Evolutionary conservation across 768 basidiomycete genomes (phyloP).

Genomic region (Termitomyces sp.): DNA sequence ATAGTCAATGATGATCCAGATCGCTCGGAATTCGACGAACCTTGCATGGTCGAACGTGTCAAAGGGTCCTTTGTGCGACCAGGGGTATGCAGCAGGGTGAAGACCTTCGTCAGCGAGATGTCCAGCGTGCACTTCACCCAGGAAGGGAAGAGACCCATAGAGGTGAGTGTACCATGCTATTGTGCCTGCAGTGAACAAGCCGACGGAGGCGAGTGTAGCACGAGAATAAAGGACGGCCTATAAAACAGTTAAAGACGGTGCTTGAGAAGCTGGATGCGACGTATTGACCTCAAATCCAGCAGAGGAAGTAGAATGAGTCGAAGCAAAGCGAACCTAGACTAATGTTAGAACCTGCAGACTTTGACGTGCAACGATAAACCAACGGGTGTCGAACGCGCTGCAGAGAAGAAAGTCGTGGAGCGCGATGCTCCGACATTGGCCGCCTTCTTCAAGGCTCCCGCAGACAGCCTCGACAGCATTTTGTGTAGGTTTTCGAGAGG

Average conservation of each 20-base stretch:
- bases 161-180: conserved; percentile 96
- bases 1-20: conserved; percentile 4
- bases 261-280: neutral
- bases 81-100: conserved; percentile 82
- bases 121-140: conserved; percentile 91
- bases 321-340: conserved; percentile 65
- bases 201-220: conserved; percentile 68
- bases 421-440: conserved; percentile 42
- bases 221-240: conserved; percentile 69
- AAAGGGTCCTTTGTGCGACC: conserved; percentile 83
- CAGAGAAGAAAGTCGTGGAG: conserved; percentile 33
- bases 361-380: conserved; percentile 18
- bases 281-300: conserved; percentile 60
- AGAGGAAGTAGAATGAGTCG: conserved; percentile 52
- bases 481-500: conserved; percentile 45
- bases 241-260: neutral
- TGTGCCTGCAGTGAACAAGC: conserved; percentile 77
- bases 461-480: conserved; percentile 84
- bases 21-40: conserved; percentile 41
- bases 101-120: conserved; percentile 92
- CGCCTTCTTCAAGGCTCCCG: conserved; percentile 62
- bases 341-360: conserved; percentile 13
- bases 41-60: conserved; percentile 96
- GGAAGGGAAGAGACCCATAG: conserved; percentile 85
- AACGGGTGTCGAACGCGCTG: conserved; percentile 48